Percentiles rank a stretch among this genome's conserved stretches.
These are phyloP conservation scores for Dactylellina sp. DNA, from an alignment of 2,329 filamentous ascomycete genomes.

Conservation along the genomic window DNA sequence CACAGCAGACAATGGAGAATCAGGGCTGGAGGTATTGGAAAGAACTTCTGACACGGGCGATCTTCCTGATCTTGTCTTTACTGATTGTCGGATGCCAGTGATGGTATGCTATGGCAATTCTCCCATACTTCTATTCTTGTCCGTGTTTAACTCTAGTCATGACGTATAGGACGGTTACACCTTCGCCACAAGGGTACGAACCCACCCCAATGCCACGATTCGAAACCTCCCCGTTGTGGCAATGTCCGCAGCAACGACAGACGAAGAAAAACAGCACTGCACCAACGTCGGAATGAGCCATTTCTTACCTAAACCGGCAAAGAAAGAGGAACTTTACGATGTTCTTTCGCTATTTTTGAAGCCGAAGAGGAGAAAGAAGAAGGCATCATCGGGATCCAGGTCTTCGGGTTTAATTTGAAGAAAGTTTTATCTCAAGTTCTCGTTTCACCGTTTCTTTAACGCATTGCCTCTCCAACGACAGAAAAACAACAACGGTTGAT, in stretches of 20 bases:
- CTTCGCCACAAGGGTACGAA: constrained; percentile 41
- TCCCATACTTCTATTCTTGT: background rate
- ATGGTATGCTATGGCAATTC: constrained; percentile 41
- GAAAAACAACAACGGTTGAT: no score
- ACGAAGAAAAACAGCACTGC: constrained; percentile 43
- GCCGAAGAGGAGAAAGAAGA: constrained; percentile 23
- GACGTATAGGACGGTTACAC: constrained; percentile 53
- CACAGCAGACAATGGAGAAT: constrained; percentile 36
- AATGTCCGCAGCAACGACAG: constrained; percentile 50
- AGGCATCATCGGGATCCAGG: background rate
- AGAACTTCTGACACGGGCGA: constrained; percentile 11
- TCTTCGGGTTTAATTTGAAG: constrained; percentile 26
- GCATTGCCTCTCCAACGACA: no score
- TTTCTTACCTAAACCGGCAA: constrained; percentile 48
- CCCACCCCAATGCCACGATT: constrained; percentile 31
- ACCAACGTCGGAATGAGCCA: constrained; percentile 37
- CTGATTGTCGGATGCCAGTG: constrained; percentile 51
- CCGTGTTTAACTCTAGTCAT: no score
- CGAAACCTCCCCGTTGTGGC: constrained; percentile 35
- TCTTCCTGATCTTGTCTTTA: constrained; percentile 46
- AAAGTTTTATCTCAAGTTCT: background rate
- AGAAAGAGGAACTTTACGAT: constrained; percentile 51
- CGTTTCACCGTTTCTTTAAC: background rate
- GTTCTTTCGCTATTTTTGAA: constrained; percentile 26
- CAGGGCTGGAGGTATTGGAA: constrained; percentile 34